Evolutionary conservation across 2,329 filamentous ascomycete genomes (phyloP).

Genomic region (Arthrobotrys musiformis): DNA sequence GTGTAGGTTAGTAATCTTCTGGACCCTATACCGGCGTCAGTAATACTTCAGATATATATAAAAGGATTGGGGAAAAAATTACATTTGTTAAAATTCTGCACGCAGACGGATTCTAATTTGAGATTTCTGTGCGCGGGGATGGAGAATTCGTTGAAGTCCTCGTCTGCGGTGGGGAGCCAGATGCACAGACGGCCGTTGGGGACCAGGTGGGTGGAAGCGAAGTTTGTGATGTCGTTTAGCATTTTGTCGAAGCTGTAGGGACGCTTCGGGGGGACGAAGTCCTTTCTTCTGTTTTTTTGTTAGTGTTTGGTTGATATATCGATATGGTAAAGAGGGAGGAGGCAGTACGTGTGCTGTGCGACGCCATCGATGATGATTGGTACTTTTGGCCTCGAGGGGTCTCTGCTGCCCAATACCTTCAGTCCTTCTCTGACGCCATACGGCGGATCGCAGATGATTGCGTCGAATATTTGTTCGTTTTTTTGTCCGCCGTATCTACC

Average conservation of each 20-base stretch:
- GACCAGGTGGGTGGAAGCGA: conserved; percentile 80
- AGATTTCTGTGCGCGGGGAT: conserved; percentile 81
- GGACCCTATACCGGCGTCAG: conserved; percentile 70
- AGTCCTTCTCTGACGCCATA: conserved; percentile 94
- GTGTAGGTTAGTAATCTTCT: conserved; percentile 87
- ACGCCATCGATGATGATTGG: conserved; percentile 75
- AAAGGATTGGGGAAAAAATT: conserved; percentile 39
- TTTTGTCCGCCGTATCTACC: conserved; percentile 61
- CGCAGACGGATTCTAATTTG: conserved; percentile 78
- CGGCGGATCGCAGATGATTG: conserved; percentile 93
- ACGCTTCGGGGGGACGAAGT: conserved; percentile 86
- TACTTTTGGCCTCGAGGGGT: conserved; percentile 70
- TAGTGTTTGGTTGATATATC: neutral
- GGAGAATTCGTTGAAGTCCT: conserved; percentile 78
- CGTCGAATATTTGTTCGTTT: conserved; percentile 72
- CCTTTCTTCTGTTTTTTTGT: conserved; percentile 61
- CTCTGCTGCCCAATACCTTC: conserved; percentile 82
- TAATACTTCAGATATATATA: conserved; percentile 3
- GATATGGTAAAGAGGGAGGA: neutral
- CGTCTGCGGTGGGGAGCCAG: conserved; percentile 95
- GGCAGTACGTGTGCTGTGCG: conserved; percentile 72
- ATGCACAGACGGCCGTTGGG: conserved; percentile 83
- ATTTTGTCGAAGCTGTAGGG: conserved; percentile 93
- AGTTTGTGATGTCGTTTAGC: conserved; percentile 87
- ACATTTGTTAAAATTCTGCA: conserved; percentile 92